Evolutionary conservation across 192 early-diverging fungal genomes (phyloP), one percentile per base, ranked within the genome.

Genomic region (Glomus cerebriforme): DNA sequence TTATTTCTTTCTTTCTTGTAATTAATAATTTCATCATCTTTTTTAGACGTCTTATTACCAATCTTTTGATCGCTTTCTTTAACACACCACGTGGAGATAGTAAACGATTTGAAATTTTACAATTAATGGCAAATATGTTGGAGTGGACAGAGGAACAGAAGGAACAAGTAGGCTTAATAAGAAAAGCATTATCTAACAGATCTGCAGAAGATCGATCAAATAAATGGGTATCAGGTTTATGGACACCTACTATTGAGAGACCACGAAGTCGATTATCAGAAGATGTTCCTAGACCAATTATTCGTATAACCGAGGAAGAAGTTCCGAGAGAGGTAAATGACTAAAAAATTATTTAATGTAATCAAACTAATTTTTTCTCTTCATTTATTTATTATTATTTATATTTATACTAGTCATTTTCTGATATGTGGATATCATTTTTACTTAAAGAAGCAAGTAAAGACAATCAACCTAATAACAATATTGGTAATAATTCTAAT

Each of bases 41-140:
- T 39, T 75, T 70, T 84, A 91, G 96, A 75, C 92, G 92, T 35
- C 88, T 99, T 9, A 92, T 98, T 32, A 92, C 95, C 62, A 97
- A 97, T 73, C 89, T 99, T 8, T 84, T 99, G 59, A 92, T 98
- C 59, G 90, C 92, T 1, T 99, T 97, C 82, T 83, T 97, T 65
- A 87, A 89, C 67, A 87, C 94, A 58, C 93, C 93, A 31, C 90
- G 96, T 31, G 96, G 96, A 59, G 96, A 97, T 82, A 87, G 91
- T 47, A 97, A 96, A 83, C 88, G 95, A 39, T 99, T 90, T 80
- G 96, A 99, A 81, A 95, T 97, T 59, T 81, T 99, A 78, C 91
- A 91, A 66, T 88, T 99, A 63, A 96, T 99, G 83, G 91, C 94
- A 17, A 93, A 88, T 79, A 93, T 98, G 24, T 84, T 99, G 45